Conservation (phyloP, 805 yeast species). For the Saccharomycodes ludwigii region DNA sequence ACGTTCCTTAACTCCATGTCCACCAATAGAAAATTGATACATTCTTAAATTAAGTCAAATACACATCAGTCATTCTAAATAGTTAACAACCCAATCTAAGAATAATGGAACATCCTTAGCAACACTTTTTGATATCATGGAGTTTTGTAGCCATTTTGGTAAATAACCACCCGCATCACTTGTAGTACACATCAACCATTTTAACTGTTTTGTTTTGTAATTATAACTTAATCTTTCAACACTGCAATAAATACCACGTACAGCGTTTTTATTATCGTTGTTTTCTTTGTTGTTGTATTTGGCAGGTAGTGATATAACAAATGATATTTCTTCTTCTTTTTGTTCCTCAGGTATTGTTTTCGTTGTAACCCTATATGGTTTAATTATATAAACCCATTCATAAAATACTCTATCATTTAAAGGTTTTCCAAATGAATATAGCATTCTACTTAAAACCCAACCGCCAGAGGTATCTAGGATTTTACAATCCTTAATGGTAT, state of each 20-base stretch:
- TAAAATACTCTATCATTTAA: conserved; percentile 26
- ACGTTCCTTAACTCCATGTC: no score
- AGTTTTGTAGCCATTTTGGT: conserved; percentile 28
- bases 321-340: conserved; percentile 15
- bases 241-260: conserved; percentile 25
- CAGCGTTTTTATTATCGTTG: conserved; percentile 12
- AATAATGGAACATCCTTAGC: conserved; percentile 28
- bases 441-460: conserved; percentile 23
- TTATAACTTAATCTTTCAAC: conserved; percentile 23
- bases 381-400: conserved; percentile 23
- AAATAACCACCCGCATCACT: conserved; percentile 30
- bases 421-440: conserved; percentile 27
- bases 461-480: conserved; percentile 7
- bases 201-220: conserved; percentile 9
- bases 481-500: conserved; percentile 18
- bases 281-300: conserved; percentile 13
- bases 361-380: conserved; percentile 12
- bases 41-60: no score
- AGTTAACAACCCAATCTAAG: conserved; percentile 13
- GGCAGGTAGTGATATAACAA: conserved; percentile 25
- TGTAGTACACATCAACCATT: conserved; percentile 28
- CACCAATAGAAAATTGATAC: no score
- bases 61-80: neutral
- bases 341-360: no score
- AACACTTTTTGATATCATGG: conserved; percentile 27